Base-by-base conservation (phyloP, 1,284 basidiomycete genomes). In the Paramarasmius palmivorus region DNA sequence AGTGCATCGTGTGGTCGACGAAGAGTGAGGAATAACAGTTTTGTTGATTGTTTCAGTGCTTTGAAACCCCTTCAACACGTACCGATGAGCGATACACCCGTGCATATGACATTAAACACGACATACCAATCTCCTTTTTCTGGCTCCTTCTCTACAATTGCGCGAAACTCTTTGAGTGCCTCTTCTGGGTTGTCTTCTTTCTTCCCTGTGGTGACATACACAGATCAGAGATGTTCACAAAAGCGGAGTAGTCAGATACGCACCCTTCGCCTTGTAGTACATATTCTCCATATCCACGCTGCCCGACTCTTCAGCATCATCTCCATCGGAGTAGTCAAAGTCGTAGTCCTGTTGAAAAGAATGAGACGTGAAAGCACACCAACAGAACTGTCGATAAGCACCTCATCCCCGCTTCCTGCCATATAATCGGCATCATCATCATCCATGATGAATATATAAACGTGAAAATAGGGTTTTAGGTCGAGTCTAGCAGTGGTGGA, bases 201-300 rank as follows among this genome's bases (percentile, higher is more conserved):
- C 72, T 94, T 88, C 38, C 86, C 95, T 96, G 63, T 44, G 53
- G n/a, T 23, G 25, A n/a, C 7, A 38, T 26, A 29, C 17, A n/a
- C 20, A 58, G 22, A 60, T 45, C 25, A n/a, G 8, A 41, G 44
- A 36, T 29, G n/a, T 35, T 42, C 42, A 49, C 46, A 29, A 32
- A 17, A 37, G n/a, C 35, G 26, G 36, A 32, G 44, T 9, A 9
- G 23, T 23, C 20, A 47, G 3, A 39, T 35, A 68, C 86, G 57
- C 61, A 96, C 93, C 86, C 70, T 99, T 99, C 10, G 97, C 97
- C 49, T 89, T 91, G 73, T 99, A 99, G 74, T 99, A 99, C 82
- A 95, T 86, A 67, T 99, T 99, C 77, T 99, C 97, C 42, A 98
- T 86, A 69, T 98, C 95, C n/a, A 88, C 92, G 55, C 85, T 90